Base-by-base conservation (phyloP, 352 stramenopile species). In the Hyaloperonospora brassicae region DNA sequence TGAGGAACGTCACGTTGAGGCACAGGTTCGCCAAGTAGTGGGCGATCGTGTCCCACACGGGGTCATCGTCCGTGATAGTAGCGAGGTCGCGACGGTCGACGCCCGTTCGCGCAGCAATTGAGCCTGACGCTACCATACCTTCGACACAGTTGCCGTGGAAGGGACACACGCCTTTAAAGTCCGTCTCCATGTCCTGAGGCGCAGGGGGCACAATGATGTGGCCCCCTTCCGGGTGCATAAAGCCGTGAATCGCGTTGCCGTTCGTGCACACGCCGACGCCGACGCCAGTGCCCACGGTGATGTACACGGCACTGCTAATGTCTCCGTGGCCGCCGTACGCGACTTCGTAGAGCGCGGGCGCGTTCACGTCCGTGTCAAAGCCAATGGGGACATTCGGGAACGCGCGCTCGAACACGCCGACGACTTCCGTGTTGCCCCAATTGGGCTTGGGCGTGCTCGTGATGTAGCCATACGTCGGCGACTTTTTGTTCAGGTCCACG, bases 331-430 rank as follows among this genome's bases (percentile, higher is more conserved):
- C 73, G n/a, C 80, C 76, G 62, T 89, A 74, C 6, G 61, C 70
- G 61, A 91, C 96, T 63, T 98, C 95, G 50, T 97, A 96, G 23
- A 98, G 70, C 11, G 95, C 95, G 0, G 95, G 95, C 14, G 95
- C 96, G 75, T 98, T 98, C 47, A 98, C 96, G 68, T 98, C 96
- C 35, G 96, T 98, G 62, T 98, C 96, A 65, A 98, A 97, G 49
- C 76, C 77, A 6, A 97, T 81, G 11, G 84, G 76, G 17, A 87
- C 65, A 42, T 50, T 68, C 11, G 78, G 80, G 62, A 89, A 93
- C 34, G 70, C 79, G 49, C 79, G 76, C 62, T 86, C 64, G 53
- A 96, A 83, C 48, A 76, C 72, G 17, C 79, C 70, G 38, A 86
- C 76, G 45, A 89, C 75, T 52, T 86, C 76, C 42, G 83, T 91